Evolutionary conservation across 2,329 filamentous ascomycete species (phyloP).

Genomic region (Colletotrichum eleusines): DNA sequence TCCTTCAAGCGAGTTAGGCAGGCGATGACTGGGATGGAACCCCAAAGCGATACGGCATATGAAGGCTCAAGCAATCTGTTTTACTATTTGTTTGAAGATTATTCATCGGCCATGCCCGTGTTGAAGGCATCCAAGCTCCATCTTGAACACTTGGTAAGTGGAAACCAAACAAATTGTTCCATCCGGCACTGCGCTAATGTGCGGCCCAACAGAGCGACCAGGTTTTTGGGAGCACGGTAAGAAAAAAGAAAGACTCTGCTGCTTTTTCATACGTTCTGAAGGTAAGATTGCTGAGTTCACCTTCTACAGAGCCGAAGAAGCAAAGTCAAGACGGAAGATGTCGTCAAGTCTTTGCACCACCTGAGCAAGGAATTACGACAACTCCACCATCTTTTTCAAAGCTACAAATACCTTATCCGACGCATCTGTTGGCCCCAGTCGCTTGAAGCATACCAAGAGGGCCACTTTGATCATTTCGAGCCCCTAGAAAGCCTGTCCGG

Average conservation of each 20-base stretch:
- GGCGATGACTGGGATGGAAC: slow-evolving; percentile 43
- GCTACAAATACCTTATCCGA: slow-evolving; percentile 70
- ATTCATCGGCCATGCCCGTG: slow-evolving; percentile 69
- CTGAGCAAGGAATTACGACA: slow-evolving; percentile 72
- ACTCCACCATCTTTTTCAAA: slow-evolving; percentile 70
- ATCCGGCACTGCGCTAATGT: not conserved
- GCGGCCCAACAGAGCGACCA: slow-evolving; percentile 48
- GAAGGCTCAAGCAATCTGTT: slow-evolving; percentile 53
- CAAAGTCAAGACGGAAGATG: slow-evolving; percentile 59
- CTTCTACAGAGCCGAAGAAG: slow-evolving; percentile 31
- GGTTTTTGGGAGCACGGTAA: slow-evolving; percentile 52
- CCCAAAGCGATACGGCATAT: not conserved
- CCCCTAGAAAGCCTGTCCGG: not conserved
- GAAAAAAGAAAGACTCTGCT: slow-evolving; percentile 28
- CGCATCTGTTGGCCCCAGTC: slow-evolving; percentile 64
- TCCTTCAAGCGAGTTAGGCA: slow-evolving; percentile 56
- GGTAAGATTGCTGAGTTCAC: slow-evolving; percentile 21
- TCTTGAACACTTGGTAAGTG: slow-evolving; percentile 48
- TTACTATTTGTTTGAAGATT: slow-evolving; percentile 77
- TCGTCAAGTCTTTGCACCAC: slow-evolving; percentile 69
- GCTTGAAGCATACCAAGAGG: slow-evolving; percentile 32
- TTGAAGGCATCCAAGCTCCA: slow-evolving; percentile 60
- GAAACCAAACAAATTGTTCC: not conserved
- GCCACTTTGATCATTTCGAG: not conserved
- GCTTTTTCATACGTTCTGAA: not conserved